A percentile compares a stretch with the other conserved stretches of the same genome.
These are phyloP conservation scores for Dissophora ornata DNA, from an alignment of 192 early-diverging fungal species.

Conservation along the genomic window DNA sequence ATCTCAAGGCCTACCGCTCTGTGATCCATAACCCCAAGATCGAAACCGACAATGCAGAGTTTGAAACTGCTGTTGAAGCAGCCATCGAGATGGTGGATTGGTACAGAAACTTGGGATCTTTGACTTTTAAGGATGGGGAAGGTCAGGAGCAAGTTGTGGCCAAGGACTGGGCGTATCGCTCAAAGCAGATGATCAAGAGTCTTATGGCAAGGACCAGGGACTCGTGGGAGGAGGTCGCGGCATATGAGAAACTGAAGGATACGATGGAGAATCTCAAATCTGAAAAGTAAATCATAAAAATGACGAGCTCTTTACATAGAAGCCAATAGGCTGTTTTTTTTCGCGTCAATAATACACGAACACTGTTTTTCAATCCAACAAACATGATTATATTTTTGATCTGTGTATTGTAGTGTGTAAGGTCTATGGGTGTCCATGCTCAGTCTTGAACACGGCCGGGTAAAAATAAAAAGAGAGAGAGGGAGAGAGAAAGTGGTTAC, in stretches of 20 bases:
- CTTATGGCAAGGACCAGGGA: constrained; percentile 86
- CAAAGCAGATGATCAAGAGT: constrained; percentile 82
- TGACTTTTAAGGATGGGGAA: constrained; percentile 55
- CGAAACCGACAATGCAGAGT: constrained; percentile 74
- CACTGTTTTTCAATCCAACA: not conserved
- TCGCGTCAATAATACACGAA: not conserved
- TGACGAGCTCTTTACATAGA: too few relatives aligned
- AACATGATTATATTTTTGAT: constrained; percentile 2
- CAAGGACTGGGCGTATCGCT: constrained; percentile 91
- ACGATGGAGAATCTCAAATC: constrained; percentile 69
- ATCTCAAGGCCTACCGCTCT: constrained; percentile 86
- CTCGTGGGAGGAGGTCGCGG: constrained; percentile 72
- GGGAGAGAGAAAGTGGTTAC: too few relatives aligned
- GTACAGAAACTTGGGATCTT: constrained; percentile 81
- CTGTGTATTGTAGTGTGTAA: not conserved
- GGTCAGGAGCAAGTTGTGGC: constrained; percentile 70
- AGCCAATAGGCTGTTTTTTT: too few relatives aligned
- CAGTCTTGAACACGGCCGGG: too few relatives aligned
- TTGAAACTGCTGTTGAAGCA: constrained; percentile 75
- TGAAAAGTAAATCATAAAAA: constrained; percentile 45
- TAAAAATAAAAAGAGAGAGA: not conserved
- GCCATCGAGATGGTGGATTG: constrained; percentile 82
- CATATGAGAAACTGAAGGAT: constrained; percentile 71
- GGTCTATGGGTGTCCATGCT: too few relatives aligned
- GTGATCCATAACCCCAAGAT: constrained; percentile 81